phyloP scores from a whole-genome alignment of 257 asterid species.

The Ocimum tenuiflorum region DNA sequence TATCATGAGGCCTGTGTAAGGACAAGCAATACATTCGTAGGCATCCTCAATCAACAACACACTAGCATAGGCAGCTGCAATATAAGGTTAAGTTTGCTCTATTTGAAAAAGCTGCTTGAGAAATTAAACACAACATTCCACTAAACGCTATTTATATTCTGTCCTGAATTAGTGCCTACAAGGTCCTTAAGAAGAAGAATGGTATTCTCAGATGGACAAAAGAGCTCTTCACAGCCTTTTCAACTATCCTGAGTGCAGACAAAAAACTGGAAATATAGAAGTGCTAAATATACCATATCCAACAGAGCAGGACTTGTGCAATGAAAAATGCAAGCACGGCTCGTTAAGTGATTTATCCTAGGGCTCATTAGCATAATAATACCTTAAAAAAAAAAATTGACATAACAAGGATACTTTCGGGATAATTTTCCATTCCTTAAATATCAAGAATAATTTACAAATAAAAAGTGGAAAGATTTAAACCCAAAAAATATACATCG shows the following conservation, averaged over 20 bases:
- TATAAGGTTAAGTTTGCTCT: not conserved
- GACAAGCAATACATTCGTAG: too few relatives aligned
- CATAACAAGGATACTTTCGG: too few relatives aligned
- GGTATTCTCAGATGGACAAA: not conserved
- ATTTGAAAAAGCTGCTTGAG: not conserved
- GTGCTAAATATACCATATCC: too few relatives aligned
- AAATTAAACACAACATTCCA: not conserved
- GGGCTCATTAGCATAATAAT: too few relatives aligned
- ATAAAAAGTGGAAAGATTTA: too few relatives aligned
- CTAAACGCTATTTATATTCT: not conserved
- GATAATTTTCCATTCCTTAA: too few relatives aligned
- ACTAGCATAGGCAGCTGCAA: not conserved
- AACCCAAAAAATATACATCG: not conserved
- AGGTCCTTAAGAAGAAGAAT: constrained; percentile 8
- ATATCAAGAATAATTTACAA: too few relatives aligned
- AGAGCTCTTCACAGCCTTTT: not conserved
- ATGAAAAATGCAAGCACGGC: too few relatives aligned
- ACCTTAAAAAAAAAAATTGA: too few relatives aligned
- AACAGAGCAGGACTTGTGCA: too few relatives aligned
- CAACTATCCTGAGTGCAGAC: not conserved
- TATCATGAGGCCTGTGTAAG: not conserved
- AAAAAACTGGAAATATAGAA: not conserved
- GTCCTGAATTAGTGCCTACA: not conserved
- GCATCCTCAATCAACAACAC: constrained; percentile 14
- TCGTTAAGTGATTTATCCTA: too few relatives aligned